Base-by-base conservation (phyloP, 148 eudicot genomes). In the Nepenthes gracilis region DNA sequence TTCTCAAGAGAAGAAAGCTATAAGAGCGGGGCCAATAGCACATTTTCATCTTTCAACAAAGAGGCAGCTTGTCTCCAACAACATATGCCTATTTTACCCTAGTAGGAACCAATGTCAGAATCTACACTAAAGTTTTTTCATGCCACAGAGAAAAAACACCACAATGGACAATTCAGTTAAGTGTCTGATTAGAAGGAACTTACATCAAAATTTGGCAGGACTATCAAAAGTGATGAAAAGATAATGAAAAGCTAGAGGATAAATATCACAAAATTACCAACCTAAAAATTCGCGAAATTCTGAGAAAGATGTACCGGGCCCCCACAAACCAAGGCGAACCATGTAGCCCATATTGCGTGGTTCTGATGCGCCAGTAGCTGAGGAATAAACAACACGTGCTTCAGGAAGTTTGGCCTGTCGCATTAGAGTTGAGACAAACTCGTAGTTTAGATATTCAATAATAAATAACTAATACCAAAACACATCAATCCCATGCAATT, bases 251-350 rank as follows among this genome's bases (percentile, higher is more conserved):
- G 2, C 11, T 12, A 34, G 10, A 10, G 12, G 32, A 54, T 9
- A 13, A 9, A 13, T 32, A 51, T 36, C 64, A 2, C 58, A 40
- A 43, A 62, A 67, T 23, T 63, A 61, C 78, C 38, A 58, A 94
- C 99, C 93, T 75, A 94, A 70, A 69, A 94, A 94, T 51, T 86
- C 95, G 57, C 82, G 82, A 65, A 94, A 86, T 68, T 76, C 76
- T 43, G 64, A 55, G 70, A 94, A 94, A 66, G 86, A 84, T 68
- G 99, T 89, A 66, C 97, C 95, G 57, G 74, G 72, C 64, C 99
- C 99, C 99, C 99, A 94, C 60, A 94, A 92, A 75, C 97, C 99
- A 73, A 94, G 97, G 47, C 99, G 95, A 71, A 86, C 90, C 99
- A 94, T 94, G 71, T 94, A 94, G 47, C 95, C 99, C 93, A 94